phyloP scores from a whole-genome alignment of 805 yeast genomes.

The Lachancea cidri region DNA sequence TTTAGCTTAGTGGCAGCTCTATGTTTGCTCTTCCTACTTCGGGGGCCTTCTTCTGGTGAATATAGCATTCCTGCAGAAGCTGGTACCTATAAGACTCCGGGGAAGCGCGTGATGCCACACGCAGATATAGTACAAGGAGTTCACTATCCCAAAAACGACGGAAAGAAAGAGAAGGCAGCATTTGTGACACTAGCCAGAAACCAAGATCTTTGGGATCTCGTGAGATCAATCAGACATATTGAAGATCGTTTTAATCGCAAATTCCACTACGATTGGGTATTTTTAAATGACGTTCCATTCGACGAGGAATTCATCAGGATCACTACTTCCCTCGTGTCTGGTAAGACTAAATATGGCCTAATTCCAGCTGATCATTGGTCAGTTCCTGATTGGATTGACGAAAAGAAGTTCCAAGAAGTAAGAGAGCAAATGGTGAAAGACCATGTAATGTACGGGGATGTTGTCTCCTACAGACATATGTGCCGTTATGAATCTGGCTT shows the following conservation, averaged over 20 bases:
- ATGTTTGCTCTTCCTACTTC: slow-evolving; percentile 11
- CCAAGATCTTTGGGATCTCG: slow-evolving; percentile 50
- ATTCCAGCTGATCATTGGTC: slow-evolving; percentile 65
- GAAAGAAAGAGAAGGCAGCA: slow-evolving; percentile 51
- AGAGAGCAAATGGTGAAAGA: slow-evolving; percentile 42
- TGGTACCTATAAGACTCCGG: background rate
- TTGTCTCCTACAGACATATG: slow-evolving; percentile 68
- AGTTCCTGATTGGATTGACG: slow-evolving; percentile 61
- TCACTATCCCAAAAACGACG: slow-evolving; percentile 29
- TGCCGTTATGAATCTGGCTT: slow-evolving; percentile 45
- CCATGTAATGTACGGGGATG: slow-evolving; percentile 51
- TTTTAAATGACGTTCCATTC: slow-evolving; percentile 66
- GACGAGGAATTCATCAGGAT: slow-evolving; percentile 46
- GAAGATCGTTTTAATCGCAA: slow-evolving; percentile 61
- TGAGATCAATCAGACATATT: slow-evolving; percentile 54
- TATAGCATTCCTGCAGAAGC: background rate
- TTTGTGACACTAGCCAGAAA: slow-evolving; percentile 69
- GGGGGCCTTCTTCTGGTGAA: slow-evolving; percentile 1
- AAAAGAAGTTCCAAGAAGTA: slow-evolving; percentile 41
- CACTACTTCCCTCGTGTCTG: slow-evolving; percentile 50
- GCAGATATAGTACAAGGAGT: slow-evolving; percentile 30
- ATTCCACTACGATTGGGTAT: slow-evolving; percentile 73
- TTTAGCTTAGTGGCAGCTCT: slow-evolving; percentile 14
- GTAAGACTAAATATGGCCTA: slow-evolving; percentile 55
- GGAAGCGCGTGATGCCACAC: slow-evolving; percentile 18